Evolutionary conservation across 179 eudicot genomes (phyloP).

Genomic region (Spinacia oleracea): DNA sequence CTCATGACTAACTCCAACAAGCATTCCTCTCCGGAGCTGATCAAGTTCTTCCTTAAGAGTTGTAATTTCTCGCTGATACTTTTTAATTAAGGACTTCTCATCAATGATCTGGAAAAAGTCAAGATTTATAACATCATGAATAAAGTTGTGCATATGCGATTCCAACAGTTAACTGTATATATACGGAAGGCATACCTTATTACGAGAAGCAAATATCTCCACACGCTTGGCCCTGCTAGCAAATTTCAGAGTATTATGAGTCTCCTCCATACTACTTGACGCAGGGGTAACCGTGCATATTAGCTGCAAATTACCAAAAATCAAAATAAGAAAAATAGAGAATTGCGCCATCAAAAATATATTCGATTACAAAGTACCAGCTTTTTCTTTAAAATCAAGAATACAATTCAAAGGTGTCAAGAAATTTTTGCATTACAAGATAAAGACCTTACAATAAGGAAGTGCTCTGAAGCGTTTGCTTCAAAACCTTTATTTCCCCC

Average conservation of each 20-base stretch:
- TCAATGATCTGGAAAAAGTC: conserved; percentile 73
- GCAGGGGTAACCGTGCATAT: conserved; percentile 98
- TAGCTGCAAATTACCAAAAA: conserved; percentile 53
- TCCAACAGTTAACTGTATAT: not conserved
- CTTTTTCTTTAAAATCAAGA: not conserved
- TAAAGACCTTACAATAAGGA: not conserved
- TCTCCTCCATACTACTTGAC: conserved; percentile 97
- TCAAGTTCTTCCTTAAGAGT: conserved; percentile 87
- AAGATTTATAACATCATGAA: not conserved
- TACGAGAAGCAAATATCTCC: conserved; percentile 91
- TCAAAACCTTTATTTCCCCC: not conserved
- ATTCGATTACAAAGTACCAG: not conserved
- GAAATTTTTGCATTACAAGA: not conserved
- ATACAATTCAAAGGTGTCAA: not conserved
- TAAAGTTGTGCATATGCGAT: not conserved
- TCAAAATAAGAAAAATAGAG: not conserved
- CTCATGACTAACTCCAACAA: conserved; percentile 90
- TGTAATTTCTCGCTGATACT: conserved; percentile 92
- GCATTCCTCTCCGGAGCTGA: conserved; percentile 83
- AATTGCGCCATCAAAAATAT: not conserved
- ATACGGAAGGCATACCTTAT: conserved; percentile 52
- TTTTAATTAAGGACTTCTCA: conserved; percentile 97
- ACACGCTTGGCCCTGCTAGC: conserved; percentile 99
- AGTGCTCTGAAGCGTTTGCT: not conserved
- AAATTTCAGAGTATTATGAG: conserved; percentile 94